phyloP scores from a whole-genome alignment of 2,329 filamentous ascomycete genomes.

The Aspergillus versicolor region DNA sequence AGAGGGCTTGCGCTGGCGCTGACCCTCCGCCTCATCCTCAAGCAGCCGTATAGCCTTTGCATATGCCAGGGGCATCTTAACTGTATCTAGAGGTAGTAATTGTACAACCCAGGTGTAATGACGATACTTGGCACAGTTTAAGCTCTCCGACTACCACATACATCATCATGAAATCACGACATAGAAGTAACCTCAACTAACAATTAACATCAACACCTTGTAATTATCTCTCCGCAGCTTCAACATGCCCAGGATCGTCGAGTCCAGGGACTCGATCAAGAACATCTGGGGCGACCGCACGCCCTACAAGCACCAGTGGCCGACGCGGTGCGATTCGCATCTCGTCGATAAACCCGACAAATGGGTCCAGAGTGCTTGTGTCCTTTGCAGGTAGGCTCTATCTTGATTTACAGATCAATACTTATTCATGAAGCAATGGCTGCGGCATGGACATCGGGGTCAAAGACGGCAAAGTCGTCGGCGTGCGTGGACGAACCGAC shows the following conservation, averaged over 20 bases:
- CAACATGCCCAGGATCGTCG: not conserved
- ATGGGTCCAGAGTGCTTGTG: slow-evolving; percentile 42
- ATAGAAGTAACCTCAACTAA: too few relatives aligned
- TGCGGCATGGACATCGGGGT: slow-evolving; percentile 38
- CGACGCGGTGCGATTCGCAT: slow-evolving; percentile 29
- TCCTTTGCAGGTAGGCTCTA: slow-evolving; percentile 36
- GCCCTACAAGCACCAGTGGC: slow-evolving; percentile 38
- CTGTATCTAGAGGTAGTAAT: not conserved
- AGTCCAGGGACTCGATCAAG: slow-evolving; percentile 30
- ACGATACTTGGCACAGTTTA: too few relatives aligned
- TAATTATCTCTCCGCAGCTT: too few relatives aligned
- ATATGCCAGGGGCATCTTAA: not conserved
- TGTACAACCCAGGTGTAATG: too few relatives aligned
- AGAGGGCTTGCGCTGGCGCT: not conserved
- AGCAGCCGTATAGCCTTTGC: not conserved
- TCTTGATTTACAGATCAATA: not conserved
- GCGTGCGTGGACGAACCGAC: slow-evolving; percentile 32
- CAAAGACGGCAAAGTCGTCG: slow-evolving; percentile 37
- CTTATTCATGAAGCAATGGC: slow-evolving; percentile 30
- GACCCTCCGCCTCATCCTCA: not conserved
- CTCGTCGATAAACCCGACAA: slow-evolving; percentile 34
- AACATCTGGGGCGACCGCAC: slow-evolving; percentile 34
- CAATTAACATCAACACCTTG: too few relatives aligned
- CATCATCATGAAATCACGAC: too few relatives aligned
- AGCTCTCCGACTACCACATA: too few relatives aligned